A percentile compares a stretch with the other conserved stretches of the same genome.
Conservation (phyloP, 2,329 filamentous ascomycete species). For the Ophiostoma triangulosporum region DNA sequence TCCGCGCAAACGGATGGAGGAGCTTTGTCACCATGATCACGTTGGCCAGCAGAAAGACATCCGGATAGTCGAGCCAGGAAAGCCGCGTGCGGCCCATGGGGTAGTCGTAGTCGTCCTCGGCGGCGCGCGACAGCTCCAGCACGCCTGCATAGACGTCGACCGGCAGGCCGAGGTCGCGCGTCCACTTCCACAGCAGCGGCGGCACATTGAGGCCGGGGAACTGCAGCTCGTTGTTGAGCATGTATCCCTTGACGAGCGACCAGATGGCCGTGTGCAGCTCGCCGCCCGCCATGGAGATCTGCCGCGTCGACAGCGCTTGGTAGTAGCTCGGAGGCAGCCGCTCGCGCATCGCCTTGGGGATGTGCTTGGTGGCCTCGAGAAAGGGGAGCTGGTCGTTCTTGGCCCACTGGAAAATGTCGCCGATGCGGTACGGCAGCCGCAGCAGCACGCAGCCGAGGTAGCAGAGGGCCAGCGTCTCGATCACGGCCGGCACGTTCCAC, state of each 20-base stretch:
- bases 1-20: slow-evolving; percentile 51
- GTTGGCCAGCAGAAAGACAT: slow-evolving; percentile 57
- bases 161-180: slow-evolving; percentile 62
- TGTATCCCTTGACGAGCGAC: slow-evolving; percentile 49
- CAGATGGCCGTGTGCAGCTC: slow-evolving; percentile 52
- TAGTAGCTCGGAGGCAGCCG: slow-evolving; percentile 51
- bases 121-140: slow-evolving; percentile 37
- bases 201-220: slow-evolving; percentile 63
- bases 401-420: slow-evolving; percentile 58
- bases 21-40: slow-evolving; percentile 68
- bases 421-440: slow-evolving; percentile 60
- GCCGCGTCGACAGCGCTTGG: slow-evolving; percentile 39
- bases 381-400: slow-evolving; percentile 57
- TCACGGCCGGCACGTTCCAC: slow-evolving; percentile 49
- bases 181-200: slow-evolving; percentile 53
- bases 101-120: slow-evolving; percentile 42
- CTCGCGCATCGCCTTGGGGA: slow-evolving; percentile 52
- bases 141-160: slow-evolving; percentile 51
- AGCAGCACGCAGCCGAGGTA: slow-evolving; percentile 69
- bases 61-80: slow-evolving; percentile 50
- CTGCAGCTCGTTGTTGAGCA: slow-evolving; percentile 51
- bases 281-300: slow-evolving; percentile 32
- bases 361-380: slow-evolving; percentile 43
- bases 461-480: slow-evolving; percentile 65
- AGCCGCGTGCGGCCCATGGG: slow-evolving; percentile 31